These are phyloP conservation scores for Fusarium nodosum DNA, from an alignment of 2,329 filamentous ascomycete species.

Conservation along the genomic window DNA sequence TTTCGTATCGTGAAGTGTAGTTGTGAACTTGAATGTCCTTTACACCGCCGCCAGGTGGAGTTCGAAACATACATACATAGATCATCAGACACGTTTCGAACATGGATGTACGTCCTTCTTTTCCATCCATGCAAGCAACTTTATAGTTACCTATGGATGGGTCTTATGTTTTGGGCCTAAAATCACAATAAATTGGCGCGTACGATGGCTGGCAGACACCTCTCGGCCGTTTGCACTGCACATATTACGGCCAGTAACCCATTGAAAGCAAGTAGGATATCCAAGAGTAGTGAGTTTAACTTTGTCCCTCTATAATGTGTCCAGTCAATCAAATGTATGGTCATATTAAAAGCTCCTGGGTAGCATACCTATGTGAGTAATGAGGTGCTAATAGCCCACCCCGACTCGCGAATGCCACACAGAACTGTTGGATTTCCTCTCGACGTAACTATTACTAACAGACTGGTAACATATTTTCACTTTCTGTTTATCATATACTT, in stretches of 20 bases:
- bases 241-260: background rate
- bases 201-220: background rate
- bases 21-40: constrained; percentile 3
- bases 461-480: too few relatives aligned
- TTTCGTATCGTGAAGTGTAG: constrained; percentile 18
- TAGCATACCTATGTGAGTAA: background rate
- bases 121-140: background rate
- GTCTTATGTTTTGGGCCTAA: background rate
- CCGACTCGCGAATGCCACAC: background rate
- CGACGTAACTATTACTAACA: background rate
- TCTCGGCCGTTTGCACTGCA: background rate
- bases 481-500: background rate
- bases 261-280: too few relatives aligned
- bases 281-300: background rate
- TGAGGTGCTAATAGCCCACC: background rate
- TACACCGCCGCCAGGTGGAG: constrained; percentile 36
- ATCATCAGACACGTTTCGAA: constrained; percentile 1
- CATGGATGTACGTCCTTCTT: background rate
- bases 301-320: background rate
- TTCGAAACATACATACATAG: constrained; percentile 5
- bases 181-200: background rate
- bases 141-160: background rate
- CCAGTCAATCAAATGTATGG: background rate
- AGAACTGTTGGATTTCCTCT: background rate
- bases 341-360: background rate